Percentiles rank a stretch among this genome's conserved stretches.
These are phyloP conservation scores for Didymosphaeria variabile DNA, from an alignment of 2,329 filamentous ascomycete genomes.

Conservation along the genomic window DNA sequence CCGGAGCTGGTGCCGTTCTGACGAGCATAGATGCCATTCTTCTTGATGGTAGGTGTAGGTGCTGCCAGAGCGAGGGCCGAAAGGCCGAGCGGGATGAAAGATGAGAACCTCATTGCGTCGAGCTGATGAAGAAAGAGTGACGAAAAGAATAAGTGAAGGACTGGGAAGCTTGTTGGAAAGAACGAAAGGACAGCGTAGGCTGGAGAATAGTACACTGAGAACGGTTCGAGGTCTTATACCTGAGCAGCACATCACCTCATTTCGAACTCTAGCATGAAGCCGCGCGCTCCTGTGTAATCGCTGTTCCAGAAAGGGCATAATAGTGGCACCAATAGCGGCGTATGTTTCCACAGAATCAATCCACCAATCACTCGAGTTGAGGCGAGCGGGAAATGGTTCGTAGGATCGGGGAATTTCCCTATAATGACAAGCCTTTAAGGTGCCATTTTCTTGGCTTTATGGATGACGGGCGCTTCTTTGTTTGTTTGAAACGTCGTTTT, in stretches of 20 bases:
- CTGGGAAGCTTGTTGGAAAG: slow-evolving; percentile 19
- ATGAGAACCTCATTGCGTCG: slow-evolving; percentile 43
- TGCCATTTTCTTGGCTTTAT: background rate
- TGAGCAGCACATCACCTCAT: slow-evolving; percentile 4
- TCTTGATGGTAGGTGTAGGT: slow-evolving; percentile 37
- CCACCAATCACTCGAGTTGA: slow-evolving; percentile 18
- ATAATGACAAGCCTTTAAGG: background rate
- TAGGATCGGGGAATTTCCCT: background rate
- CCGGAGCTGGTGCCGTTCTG: background rate
- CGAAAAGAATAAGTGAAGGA: slow-evolving; percentile 22
- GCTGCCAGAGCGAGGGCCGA: slow-evolving; percentile 46
- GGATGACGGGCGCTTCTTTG: background rate
- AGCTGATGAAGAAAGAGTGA: slow-evolving; percentile 25
- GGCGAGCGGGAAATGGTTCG: background rate
- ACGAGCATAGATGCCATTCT: slow-evolving; percentile 27
- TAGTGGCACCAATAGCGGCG: slow-evolving; percentile 4
- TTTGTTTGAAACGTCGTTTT: slow-evolving; percentile 13
- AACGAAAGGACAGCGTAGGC: slow-evolving; percentile 13
- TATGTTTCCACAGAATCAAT: slow-evolving; percentile 15
- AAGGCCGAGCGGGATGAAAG: slow-evolving; percentile 40
- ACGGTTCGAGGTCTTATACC: slow-evolving; percentile 15
- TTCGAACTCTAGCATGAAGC: background rate
- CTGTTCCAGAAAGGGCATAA: background rate
- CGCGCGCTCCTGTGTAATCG: slow-evolving; percentile 1
- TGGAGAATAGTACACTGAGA: slow-evolving; percentile 4